Conservation (phyloP, 2,329 filamentous ascomycete genomes). For the Dothiorella sarmentorum region DNA sequence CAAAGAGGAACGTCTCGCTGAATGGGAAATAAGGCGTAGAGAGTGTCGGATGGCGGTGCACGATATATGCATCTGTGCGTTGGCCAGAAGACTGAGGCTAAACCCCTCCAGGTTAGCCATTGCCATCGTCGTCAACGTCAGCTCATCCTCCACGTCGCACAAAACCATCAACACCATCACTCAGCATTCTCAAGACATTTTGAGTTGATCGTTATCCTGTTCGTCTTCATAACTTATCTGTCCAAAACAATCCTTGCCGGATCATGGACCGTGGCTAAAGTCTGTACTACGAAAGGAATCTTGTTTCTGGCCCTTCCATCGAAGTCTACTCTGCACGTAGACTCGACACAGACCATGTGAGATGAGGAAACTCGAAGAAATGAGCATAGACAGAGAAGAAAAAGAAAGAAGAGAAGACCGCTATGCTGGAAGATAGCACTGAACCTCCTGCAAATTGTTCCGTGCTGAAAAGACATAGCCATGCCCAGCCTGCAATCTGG, state of each 20-base stretch:
- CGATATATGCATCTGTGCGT: too few species aligned
- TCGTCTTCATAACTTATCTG: neutral
- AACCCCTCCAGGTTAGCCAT: too few species aligned
- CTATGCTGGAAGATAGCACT: neutral
- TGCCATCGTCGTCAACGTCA: too few species aligned
- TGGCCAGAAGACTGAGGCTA: too few species aligned
- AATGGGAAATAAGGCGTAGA: too few species aligned
- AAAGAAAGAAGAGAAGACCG: neutral
- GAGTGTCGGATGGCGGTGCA: too few species aligned
- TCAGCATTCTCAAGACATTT: neutral
- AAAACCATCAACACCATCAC: neutral
- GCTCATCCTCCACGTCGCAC: neutral
- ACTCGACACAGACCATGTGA: neutral
- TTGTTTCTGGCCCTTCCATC: neutral
- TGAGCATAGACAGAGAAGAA: constrained; percentile 3
- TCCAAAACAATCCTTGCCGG: neutral
- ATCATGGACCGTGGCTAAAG: neutral
- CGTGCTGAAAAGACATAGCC: neutral
- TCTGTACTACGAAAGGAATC: neutral
- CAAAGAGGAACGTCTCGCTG: too few species aligned
- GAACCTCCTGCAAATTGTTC: neutral
- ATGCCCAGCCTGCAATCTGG: neutral
- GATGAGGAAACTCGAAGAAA: neutral
- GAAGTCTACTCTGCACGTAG: neutral
- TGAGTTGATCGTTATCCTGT: neutral